Evolutionary conservation across 2,329 filamentous ascomycete species (phyloP).

Genomic region (Colletotrichum sp.): DNA sequence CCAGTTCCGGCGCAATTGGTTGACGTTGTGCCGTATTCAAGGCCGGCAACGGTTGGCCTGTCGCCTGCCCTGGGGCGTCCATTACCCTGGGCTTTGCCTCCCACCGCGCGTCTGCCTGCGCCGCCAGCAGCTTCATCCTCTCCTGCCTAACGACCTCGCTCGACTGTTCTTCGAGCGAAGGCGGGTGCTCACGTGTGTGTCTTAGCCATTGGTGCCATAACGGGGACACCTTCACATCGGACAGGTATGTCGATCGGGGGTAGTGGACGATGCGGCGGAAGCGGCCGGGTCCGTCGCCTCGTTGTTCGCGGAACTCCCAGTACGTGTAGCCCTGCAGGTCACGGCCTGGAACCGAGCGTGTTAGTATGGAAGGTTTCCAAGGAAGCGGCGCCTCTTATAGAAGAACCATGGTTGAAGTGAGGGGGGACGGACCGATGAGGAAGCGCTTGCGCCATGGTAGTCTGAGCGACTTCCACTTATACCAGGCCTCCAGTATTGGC

Average conservation of each 20-base stretch:
- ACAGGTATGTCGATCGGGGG: constrained; percentile 58
- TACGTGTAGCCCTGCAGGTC: constrained; percentile 72
- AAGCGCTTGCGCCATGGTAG: constrained; percentile 70
- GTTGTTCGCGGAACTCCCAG: constrained; percentile 68
- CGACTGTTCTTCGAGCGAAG: constrained; percentile 61
- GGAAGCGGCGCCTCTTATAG: not conserved
- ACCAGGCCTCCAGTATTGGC: constrained; percentile 48
- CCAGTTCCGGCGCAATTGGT: constrained; percentile 15
- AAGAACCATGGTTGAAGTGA: not conserved
- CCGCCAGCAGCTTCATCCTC: constrained; percentile 61
- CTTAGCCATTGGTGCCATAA: constrained; percentile 75
- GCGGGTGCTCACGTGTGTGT: constrained; percentile 59
- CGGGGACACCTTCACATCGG: constrained; percentile 62
- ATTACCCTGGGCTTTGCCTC: constrained; percentile 60
- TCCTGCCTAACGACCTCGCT: constrained; percentile 58
- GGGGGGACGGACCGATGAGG: constrained; percentile 57
- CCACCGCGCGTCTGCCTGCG: constrained; percentile 69
- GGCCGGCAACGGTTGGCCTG: constrained; percentile 31
- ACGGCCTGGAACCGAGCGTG: constrained; percentile 48
- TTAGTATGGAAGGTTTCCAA: not conserved
- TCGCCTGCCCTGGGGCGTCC: constrained; percentile 38
- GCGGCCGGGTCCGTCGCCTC: constrained; percentile 42
- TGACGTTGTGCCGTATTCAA: constrained; percentile 25
- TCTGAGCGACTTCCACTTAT: constrained; percentile 65
- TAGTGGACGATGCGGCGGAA: constrained; percentile 69